A percentile compares a stretch with the other conserved stretches of the same genome.
phyloP scores from a whole-genome alignment of 768 basidiomycete genomes.

The Sarcodon sp. region DNA sequence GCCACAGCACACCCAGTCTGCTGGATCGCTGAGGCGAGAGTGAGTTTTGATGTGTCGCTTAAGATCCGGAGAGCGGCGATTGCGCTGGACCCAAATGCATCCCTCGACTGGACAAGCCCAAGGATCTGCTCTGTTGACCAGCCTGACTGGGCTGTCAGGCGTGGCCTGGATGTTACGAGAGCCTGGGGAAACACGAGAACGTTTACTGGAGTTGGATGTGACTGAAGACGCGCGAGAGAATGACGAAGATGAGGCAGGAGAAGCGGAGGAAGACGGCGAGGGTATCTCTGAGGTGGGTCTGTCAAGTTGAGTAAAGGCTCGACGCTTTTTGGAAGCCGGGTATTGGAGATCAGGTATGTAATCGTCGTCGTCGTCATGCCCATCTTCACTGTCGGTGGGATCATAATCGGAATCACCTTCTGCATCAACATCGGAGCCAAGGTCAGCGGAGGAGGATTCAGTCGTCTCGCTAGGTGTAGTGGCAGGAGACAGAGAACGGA shows the following conservation, averaged over 20 bases:
- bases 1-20: conserved; percentile 9
- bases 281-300: neutral
- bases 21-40: neutral
- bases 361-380: neutral
- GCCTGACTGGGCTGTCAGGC: neutral
- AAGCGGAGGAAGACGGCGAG: neutral
- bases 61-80: conserved; percentile 9
- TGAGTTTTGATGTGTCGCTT: conserved; percentile 10
- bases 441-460: neutral
- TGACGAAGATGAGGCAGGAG: neutral
- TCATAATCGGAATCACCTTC: neutral
- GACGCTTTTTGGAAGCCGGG: neutral
- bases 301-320: neutral
- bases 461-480: neutral
- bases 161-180: neutral
- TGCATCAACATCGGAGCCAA: neutral
- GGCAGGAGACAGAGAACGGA: neutral
- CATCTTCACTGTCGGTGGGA: neutral
- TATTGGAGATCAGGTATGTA: neutral
- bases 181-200: no score
- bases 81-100: conserved; percentile 7
- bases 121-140: neutral
- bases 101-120: neutral
- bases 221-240: neutral
- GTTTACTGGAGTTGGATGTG: neutral